A percentile compares a stretch with the other conserved stretches of the same genome.
phyloP scores from a whole-genome alignment of 495 filamentous ascomycete genomes.

The Penicillium steckii region DNA sequence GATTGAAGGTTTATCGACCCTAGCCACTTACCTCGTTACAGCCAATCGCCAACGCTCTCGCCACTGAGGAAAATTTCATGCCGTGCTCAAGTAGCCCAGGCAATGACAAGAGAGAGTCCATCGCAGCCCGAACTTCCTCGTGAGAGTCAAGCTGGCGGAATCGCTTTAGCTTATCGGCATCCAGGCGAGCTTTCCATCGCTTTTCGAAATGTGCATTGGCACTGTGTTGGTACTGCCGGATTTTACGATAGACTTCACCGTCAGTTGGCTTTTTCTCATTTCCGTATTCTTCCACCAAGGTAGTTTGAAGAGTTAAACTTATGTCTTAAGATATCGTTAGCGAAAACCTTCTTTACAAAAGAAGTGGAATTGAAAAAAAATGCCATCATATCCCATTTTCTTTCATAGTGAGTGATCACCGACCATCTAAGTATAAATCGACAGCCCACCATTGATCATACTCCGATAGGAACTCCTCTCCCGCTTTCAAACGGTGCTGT shows the following conservation, averaged over 20 bases:
- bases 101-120: slow-evolving; percentile 12
- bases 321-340: slow-evolving; percentile 13
- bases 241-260: slow-evolving; percentile 41
- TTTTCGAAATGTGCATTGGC: slow-evolving; percentile 22
- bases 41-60: slow-evolving; percentile 13
- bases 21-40: slow-evolving; percentile 17
- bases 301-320: slow-evolving; percentile 8
- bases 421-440: slow-evolving; percentile 37
- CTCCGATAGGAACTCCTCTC: slow-evolving; percentile 16
- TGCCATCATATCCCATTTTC: too few relatives aligned
- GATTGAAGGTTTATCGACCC: not conserved
- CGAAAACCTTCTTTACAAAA: too few relatives aligned
- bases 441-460: slow-evolving; percentile 37
- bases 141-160: slow-evolving; percentile 7
- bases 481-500: slow-evolving; percentile 33
- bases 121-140: slow-evolving; percentile 8
- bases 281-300: slow-evolving; percentile 31
- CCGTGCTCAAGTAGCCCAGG: slow-evolving; percentile 5
- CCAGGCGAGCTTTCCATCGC: slow-evolving; percentile 22
- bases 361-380: too few relatives aligned
- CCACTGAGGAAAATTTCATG: slow-evolving; percentile 14
- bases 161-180: slow-evolving; percentile 16
- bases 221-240: slow-evolving; percentile 32
- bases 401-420: not conserved
- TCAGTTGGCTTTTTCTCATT: slow-evolving; percentile 33